These are phyloP conservation scores for Claviceps digitariae DNA, from an alignment of 2,329 filamentous ascomycete species.

Conservation along the genomic window DNA sequence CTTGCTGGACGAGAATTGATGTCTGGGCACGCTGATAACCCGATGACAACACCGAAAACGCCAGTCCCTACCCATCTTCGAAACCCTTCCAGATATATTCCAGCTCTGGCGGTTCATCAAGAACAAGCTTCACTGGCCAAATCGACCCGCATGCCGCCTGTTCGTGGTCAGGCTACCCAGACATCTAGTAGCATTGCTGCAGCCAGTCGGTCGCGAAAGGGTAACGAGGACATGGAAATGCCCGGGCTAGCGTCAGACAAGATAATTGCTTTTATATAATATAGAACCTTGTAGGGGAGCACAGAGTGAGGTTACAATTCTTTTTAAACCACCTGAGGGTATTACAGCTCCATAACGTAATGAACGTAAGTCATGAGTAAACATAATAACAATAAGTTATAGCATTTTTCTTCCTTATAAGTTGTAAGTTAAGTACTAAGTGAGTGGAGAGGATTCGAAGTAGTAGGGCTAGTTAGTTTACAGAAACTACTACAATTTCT, in stretches of 20 bases:
- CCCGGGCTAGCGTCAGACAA: background rate
- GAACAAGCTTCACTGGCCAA: background rate
- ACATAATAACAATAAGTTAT: no score
- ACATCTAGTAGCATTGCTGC: background rate
- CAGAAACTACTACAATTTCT: no score
- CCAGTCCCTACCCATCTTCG: conserved; percentile 6
- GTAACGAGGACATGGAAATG: background rate
- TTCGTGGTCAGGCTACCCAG: background rate
- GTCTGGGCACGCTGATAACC: background rate
- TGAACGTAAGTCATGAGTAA: no score
- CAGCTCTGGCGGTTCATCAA: background rate
- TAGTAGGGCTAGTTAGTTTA: no score
- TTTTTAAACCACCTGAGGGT: no score
- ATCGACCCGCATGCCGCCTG: background rate
- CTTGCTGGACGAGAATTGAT: background rate
- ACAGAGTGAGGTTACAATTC: no score
- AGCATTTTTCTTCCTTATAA: no score
- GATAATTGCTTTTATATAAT: background rate
- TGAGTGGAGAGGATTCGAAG: no score
- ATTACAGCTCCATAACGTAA: no score
- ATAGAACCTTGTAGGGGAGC: no score
- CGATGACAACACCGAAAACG: conserved; percentile 13
- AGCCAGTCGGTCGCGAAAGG: background rate
- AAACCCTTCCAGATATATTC: background rate
- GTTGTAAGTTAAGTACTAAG: no score